Evolutionary conservation across 2,329 filamentous ascomycete genomes (phyloP), one percentile per base, ranked within the genome.

Genomic region (Exophiala spinifera): DNA sequence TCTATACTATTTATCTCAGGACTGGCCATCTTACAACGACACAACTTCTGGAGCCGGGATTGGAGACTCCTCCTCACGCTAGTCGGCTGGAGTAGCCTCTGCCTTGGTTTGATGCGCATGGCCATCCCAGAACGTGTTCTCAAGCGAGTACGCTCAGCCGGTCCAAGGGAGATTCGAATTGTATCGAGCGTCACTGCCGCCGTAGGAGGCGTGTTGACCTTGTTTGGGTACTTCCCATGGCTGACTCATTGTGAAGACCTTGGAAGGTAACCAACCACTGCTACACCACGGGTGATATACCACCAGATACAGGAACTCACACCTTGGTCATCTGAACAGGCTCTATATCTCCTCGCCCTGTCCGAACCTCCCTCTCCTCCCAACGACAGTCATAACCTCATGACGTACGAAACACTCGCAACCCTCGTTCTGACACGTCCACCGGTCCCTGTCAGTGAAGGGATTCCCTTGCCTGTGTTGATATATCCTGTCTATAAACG

Each of bases 61-160:
- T 53, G 51, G 51, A 36, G 43, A 6, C 37, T 53, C 13, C 51
- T 53, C 11, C 34, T 53, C 15, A 53, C 51, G 14, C 37, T 53
- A 45, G 36, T 25, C 21, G 51, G 51, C 17, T 53, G 51, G 51
- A 21, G 23, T 6, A 31, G 19, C 15, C 23, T 53, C 15, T 4
- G 25, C 6, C 17, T 53, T 13, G 51, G 51, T 14, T 48, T 53
- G 21, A 33, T 25, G 15, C 51, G 51, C 37, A 55, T 51, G 40
- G 47, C 46, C 11, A 28, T 54, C 5, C 53, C 49, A 39, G 53
- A 56, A 46, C 34, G 43, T 17, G 25, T 59, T 13, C 21, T 59
- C 46, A 50, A 56, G 28, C 50, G 53, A 34, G 54, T 55, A 2
- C 44, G 33, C 23, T 39, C 44, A 5, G 51, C 17, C 11, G 10